Percentiles rank a stretch among this genome's conserved stretches.
Conservation (phyloP, 2,329 filamentous ascomycete species). For the Colletotrichum aenigma region DNA sequence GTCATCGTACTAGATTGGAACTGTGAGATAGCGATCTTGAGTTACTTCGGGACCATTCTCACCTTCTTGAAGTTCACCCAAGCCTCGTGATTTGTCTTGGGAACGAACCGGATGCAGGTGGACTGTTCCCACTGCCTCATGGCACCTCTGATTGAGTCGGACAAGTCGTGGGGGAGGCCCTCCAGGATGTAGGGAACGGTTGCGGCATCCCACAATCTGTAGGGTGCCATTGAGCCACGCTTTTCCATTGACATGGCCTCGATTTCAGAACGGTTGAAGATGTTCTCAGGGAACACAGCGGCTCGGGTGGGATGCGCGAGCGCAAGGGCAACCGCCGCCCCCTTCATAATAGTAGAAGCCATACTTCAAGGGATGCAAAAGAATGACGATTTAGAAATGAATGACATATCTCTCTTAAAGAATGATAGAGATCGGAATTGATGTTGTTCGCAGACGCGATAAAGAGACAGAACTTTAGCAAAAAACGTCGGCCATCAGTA, state of each 20-base stretch:
- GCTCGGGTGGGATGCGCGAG: neutral
- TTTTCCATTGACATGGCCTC: neutral
- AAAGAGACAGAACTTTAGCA: neutral
- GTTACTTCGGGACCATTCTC: neutral
- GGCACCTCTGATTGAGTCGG: neutral
- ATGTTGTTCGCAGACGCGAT: neutral
- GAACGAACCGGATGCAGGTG: neutral
- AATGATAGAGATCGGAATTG: neutral
- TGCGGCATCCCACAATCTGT: neutral
- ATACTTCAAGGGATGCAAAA: neutral
- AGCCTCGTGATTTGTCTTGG: neutral
- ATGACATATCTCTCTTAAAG: neutral
- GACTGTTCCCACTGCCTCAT: neutral
- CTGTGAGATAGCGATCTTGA: neutral
- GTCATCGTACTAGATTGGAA: neutral
- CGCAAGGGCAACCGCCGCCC: neutral
- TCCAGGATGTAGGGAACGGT: neutral
- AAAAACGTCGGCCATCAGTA: neutral
- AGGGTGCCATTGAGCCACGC: neutral
- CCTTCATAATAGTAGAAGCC: neutral
- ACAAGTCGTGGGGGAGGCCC: neutral
- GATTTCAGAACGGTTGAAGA: neutral
- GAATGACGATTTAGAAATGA: neutral
- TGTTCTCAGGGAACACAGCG: neutral
- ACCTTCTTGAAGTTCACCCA: constrained; percentile 1